These are phyloP conservation scores for Mycosphaerella sp. DNA, from an alignment of 2,329 filamentous ascomycete genomes.

Conservation along the genomic window DNA sequence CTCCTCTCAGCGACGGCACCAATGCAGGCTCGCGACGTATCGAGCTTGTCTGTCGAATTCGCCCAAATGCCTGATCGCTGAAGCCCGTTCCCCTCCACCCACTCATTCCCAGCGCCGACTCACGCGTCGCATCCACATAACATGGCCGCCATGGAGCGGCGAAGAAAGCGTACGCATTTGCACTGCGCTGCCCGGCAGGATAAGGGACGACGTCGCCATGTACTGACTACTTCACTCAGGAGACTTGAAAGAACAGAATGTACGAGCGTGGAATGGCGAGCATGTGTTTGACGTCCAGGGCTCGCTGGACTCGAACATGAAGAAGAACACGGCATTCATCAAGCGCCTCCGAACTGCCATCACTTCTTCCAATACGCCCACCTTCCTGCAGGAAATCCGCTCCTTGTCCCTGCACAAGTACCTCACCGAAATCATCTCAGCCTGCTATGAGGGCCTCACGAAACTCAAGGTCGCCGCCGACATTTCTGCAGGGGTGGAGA, in stretches of 20 bases:
- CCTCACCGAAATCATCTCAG: conserved; percentile 91
- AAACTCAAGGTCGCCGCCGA: conserved; percentile 88
- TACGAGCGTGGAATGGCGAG: conserved; percentile 81
- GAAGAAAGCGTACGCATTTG: conserved; percentile 41
- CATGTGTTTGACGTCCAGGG: conserved; percentile 69
- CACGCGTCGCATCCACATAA: conserved; percentile 20
- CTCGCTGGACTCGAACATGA: conserved; percentile 87
- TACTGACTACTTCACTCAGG: conserved; percentile 47
- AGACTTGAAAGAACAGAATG: conserved; percentile 84
- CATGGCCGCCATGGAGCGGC: conserved; percentile 44
- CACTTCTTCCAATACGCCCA: conserved; percentile 67
- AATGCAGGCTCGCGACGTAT: conserved; percentile 32
- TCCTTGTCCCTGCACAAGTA: conserved; percentile 92
- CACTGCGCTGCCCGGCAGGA: background rate
- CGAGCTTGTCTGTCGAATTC: conserved; percentile 27
- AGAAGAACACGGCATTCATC: conserved; percentile 98
- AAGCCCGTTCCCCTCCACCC: conserved; percentile 19
- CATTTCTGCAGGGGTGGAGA: conserved; percentile 83
- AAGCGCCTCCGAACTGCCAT: conserved; percentile 90
- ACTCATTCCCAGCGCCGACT: conserved; percentile 19
- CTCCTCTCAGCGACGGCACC: conserved; percentile 14
- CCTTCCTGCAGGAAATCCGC: conserved; percentile 84
- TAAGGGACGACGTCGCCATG: background rate
- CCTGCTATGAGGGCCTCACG: conserved; percentile 89
- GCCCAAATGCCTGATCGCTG: conserved; percentile 35